These are phyloP conservation scores for Pelagophyceae sp. DNA, from an alignment of 352 stramenopile species.

Conservation along the genomic window DNA sequence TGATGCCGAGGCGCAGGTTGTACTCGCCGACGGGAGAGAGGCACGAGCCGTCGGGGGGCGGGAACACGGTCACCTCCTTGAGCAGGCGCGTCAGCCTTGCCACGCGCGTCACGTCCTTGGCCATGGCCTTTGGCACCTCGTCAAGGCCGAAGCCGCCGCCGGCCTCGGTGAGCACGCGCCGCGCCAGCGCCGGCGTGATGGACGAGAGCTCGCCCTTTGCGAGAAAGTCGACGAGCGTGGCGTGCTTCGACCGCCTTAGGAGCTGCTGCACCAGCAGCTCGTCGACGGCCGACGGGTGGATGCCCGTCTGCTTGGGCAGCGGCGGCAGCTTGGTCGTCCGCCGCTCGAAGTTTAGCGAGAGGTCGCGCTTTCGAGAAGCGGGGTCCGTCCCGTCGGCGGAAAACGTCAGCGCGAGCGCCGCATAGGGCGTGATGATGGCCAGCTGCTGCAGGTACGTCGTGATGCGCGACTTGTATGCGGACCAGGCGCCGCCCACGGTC, in stretches of 20 bases:
- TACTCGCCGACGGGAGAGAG: constrained; percentile 70
- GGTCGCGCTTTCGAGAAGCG: constrained; percentile 17
- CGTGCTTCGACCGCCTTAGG: constrained; percentile 22
- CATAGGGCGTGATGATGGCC: constrained; percentile 74
- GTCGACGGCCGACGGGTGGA: constrained; percentile 42
- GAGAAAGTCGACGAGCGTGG: constrained; percentile 3
- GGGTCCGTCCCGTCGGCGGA: constrained; percentile 19
- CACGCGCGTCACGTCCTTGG: constrained; percentile 1
- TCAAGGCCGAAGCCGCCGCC: constrained; percentile 1
- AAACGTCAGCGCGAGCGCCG: constrained; percentile 53
- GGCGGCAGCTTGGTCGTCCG: constrained; percentile 34
- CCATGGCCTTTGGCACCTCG: background rate
- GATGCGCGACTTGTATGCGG: constrained; percentile 59
- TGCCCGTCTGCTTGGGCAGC: constrained; percentile 37
- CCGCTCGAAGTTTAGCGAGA: constrained; percentile 32
- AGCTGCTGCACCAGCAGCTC: constrained; percentile 43
- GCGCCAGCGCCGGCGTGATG: constrained; percentile 18
- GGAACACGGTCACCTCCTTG: constrained; percentile 51
- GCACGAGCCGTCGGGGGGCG: constrained; percentile 57
- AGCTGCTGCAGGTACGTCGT: constrained; percentile 69
- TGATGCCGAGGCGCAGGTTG: constrained; percentile 75
- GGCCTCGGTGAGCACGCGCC: constrained; percentile 11
- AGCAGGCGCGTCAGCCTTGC: background rate
- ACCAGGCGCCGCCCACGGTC: constrained; percentile 62
- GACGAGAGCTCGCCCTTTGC: constrained; percentile 10